Base-by-base conservation (phyloP, 169 alveolate genomes). In the Cyclospora cayetanensis region DNA sequence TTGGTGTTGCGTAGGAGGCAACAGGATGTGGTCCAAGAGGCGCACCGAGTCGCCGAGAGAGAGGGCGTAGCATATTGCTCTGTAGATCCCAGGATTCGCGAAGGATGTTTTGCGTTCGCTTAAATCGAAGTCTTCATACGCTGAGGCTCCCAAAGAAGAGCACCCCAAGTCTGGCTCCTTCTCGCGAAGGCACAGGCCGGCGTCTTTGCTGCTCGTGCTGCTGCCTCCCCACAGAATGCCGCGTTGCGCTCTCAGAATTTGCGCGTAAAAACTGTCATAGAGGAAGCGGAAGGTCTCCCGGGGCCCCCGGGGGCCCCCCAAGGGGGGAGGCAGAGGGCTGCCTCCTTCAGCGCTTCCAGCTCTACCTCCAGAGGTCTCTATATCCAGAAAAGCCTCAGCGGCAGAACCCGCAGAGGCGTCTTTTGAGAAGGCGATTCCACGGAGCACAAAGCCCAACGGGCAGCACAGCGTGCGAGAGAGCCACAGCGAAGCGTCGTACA, bases 201-300 rank as follows among this genome's bases (percentile, higher is more conserved):
- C 60, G 29, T 68, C 50, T 34, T 9, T 18, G 60, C 60, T 50
- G n/a, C n/a, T n/a, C 60, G 60, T 50, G 60, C 60, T 50, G 60
- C 60, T 25, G 18, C 80, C 80, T 4, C 80, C 80, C 80, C 80
- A 68, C 80, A 68, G 27, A 22, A 68, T 15, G 27, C 52, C 80
- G 5, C 27, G 15, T 27, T 34, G 42, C 80, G 29, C 80, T 1
- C 80, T 42, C 2, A 68, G 80, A n/a, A 68, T 42, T 27, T 34
- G 50, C 42, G 80, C 80, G 18, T 34, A 68, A 34, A 34, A 50
- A 15, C 29, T 22, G 50, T 68, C 80, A 50, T 12, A 68, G 50
- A 68, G 80, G 27, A 68, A 50, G 50, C 80, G 80, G 31, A 12
- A 22, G 7, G 55, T 15, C 55, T 15, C 55, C 55, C 55, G 55